These are phyloP conservation scores for Puccinellia tenuiflora DNA, from an alignment of 176 grass and related monocot species.

Conservation along the genomic window DNA sequence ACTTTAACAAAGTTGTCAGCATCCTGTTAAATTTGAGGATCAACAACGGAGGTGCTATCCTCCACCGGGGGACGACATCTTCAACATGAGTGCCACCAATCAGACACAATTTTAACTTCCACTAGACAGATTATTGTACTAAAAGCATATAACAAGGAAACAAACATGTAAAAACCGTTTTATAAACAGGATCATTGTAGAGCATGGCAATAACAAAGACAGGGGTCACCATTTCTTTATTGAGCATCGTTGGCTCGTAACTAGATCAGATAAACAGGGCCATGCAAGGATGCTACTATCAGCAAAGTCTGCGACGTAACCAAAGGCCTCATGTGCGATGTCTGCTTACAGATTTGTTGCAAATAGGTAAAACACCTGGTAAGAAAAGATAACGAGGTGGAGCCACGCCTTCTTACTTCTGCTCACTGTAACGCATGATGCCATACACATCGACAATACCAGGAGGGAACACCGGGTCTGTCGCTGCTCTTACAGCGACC, in stretches of 20 bases:
- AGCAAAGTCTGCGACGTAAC: background rate
- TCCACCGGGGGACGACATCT: too few species aligned
- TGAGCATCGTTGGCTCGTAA: background rate
- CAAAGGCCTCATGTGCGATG: background rate
- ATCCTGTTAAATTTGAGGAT: too few species aligned
- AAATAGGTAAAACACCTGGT: background rate
- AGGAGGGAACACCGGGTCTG: conserved; percentile 80
- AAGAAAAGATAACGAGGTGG: background rate
- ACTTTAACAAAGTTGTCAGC: too few species aligned
- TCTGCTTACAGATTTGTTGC: conserved; percentile 14
- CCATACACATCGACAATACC: conserved; percentile 79
- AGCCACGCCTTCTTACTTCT: conserved; percentile 36
- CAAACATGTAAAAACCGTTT: background rate
- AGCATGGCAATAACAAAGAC: background rate
- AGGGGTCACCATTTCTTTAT: background rate
- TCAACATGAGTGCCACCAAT: too few species aligned
- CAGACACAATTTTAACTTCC: background rate
- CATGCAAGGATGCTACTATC: background rate
- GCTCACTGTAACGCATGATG: conserved; percentile 64
- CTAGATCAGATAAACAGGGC: background rate
- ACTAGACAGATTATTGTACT: background rate
- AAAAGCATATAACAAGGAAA: background rate
- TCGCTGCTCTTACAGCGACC: conserved; percentile 77
- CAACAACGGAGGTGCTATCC: too few species aligned
- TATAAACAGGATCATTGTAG: background rate